Base-by-base conservation (phyloP, 306 rosid genomes). In the Clitoria ternatea region DNA sequence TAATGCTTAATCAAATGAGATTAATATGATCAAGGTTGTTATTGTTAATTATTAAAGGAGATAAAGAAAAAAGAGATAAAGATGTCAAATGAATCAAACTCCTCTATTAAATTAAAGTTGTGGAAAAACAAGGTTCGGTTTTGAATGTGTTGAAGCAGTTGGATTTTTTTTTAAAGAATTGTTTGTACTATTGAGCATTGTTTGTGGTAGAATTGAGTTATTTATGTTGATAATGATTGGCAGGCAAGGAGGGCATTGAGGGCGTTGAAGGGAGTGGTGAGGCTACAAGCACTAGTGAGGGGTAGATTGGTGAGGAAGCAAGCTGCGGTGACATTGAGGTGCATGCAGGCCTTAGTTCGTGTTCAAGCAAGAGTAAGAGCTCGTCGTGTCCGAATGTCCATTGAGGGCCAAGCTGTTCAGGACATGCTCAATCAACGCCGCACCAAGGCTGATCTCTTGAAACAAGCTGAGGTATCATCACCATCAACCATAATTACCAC, bases 281-380 rank as follows among this genome's bases (percentile, higher is more conserved):
- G 96, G 90, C 88, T 92, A 74, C 98, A 92, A 77, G 98, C 98
- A 63, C 85, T 92, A 14, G 98, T 92, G 0, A 65, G 98, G 40
- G 98, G 98, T 22, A 61, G 96, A 36, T 86, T 81, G 39, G 98
- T 92, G 80, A 83, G 98, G 84, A 89, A 92, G 80, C 95, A 92
- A 32, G 98, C 96, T 17, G 98, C 98, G 0, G 96, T 89, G 5
- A 92, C 98, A 18, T 76, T 92, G 77, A 84, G 92, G 74, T 89
- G 98, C 80, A 92, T 92, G 98, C 98, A 92, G 75, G 96, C 98
- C 17, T 82, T 92, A 0, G 98, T 92, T 75, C 88, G 98, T 57
- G 96, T 89, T 40, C 98, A 92, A 59, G 98, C 98, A 0, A 83
- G 96, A 7, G 96, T 89, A 1, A 80, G 96, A 74, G 98, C 98